Base-by-base conservation (phyloP, 2,329 filamentous ascomycete species). In the Pseudogymnoascus sp. region DNA sequence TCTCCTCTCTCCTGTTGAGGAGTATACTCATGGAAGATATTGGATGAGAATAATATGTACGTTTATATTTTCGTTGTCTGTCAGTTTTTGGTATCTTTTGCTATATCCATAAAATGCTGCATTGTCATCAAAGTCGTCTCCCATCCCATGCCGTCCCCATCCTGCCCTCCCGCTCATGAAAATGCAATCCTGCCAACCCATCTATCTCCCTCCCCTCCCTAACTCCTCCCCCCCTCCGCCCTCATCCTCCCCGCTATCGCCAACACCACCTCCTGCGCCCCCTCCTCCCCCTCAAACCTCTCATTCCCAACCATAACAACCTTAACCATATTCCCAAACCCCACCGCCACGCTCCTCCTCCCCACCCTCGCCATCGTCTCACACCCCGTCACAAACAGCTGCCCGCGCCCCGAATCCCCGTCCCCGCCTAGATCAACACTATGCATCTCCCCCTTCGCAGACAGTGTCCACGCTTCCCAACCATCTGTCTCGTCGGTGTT, bases 311-410 rank as follows among this genome's bases (percentile, higher is more conserved):
- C 77, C 1, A 83, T 84, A 62, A 92, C 80, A 60, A 92, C 76
- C 74, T 91, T 92, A 69, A 92, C 79, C 1, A 84, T 79, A 67
- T 91, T 89, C 11, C 89, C 90, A 64, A 92, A 84, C 0, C 82
- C 87, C 30, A 92, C 81, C 0, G 84, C 89, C 2, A 90, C 79
- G 60, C 86, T 88, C 52, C 81, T 79, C 58, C 82, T 80, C 11
- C 89, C 89, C 1, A 91, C 75, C 60, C 78, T 77, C 1, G 79
- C 78, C 62, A 88, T 82, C 0, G 89, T 89, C 0, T 89, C 90
- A 1, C 88, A 76, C 52, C 80, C 80, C 2, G 82, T 82, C 22
- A 91, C 84, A 55, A 90, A 83, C 4, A 92, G 77, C 62, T 84
- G 79, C 2, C 30, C 3, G 2, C 49, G 9, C 2, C 11, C 49